Base-by-base conservation (phyloP, 2,329 filamentous ascomycete genomes). In the Stachybotrys elegans region DNA sequence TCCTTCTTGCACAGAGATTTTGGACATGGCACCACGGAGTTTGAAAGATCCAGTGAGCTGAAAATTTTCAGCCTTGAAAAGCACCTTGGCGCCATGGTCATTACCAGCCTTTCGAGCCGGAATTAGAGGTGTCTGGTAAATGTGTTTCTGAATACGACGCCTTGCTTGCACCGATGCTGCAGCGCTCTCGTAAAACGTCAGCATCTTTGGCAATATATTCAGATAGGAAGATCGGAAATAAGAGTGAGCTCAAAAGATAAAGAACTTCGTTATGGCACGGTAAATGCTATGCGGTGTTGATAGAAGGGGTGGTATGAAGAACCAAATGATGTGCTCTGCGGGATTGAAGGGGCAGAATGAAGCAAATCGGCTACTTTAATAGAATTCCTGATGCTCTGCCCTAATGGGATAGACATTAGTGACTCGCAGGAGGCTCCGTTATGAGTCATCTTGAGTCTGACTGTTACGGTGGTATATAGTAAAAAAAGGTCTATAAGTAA, bases 1-100 rank as follows among this genome's bases (percentile, higher is more conserved):
- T 17, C 31, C 35, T 8, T 27, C 11, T 4, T 42, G 25, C 2
- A 46, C 48, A 9, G 55, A 55, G 23, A 57, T 48, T 23, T 57
- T 57, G 42, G 55, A 50, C 43, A 49, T 55, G 27, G 55, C 55
- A n/a, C 55, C 55, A 4, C 55, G 47, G 11, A 56, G 14, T 37
- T 57, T 57, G 48, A 57, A 56, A 9, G 55, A 57, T 16, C 54
- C 55, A 0, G 55, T 57, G 21, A 54, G 45, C 27, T 57, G 54
- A 11, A 56, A 54, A 29, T 57, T 57, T 21, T 57, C 55, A 1
- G 52, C 54, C 20, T 57, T 57, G 49, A 57, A 55, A 20, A 53
- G 42, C 11, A 55, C 42, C 8, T 22, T 47, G n/a, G 43, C 42
- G 7, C 36, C 35, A 23, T 25, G 2, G 22, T 20, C 19, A 6